Conservation (phyloP, 2,329 filamentous ascomycete species). For the Rugonectria rugulosa region DNA sequence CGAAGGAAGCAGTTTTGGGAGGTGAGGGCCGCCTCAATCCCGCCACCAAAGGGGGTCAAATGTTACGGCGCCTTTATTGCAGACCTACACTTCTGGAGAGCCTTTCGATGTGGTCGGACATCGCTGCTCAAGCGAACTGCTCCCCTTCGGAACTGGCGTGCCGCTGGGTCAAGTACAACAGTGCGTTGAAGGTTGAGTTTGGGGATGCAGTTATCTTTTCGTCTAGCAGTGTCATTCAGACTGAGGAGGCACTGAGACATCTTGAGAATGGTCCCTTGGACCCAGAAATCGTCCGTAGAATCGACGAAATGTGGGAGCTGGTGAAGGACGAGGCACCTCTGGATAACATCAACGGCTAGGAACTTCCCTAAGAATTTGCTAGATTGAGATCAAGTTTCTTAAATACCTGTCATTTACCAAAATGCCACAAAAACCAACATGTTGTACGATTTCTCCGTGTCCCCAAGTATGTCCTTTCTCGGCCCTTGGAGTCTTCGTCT, state of each 20-base stretch:
- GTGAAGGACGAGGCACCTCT: constrained; percentile 1
- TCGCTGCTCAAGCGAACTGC: too few relatives aligned
- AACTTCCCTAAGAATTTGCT: too few relatives aligned
- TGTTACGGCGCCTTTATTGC: too few relatives aligned
- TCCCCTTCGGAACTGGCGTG: background rate
- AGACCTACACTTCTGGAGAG: too few relatives aligned
- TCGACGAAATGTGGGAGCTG: constrained; percentile 1
- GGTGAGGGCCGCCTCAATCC: background rate
- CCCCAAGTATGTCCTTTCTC: too few relatives aligned
- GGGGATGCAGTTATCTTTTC: constrained; percentile 2
- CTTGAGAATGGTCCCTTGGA: constrained; percentile 8
- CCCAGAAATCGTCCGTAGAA: background rate
- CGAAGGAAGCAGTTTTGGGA: background rate
- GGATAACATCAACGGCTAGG: background rate
- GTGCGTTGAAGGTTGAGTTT: background rate
- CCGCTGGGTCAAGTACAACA: constrained; percentile 8
- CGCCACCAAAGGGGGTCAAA: too few relatives aligned
- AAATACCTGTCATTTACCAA: too few relatives aligned
- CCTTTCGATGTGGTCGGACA: background rate
- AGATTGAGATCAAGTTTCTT: too few relatives aligned
- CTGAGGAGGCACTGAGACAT: background rate
- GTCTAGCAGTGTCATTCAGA: background rate
- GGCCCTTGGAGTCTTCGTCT: too few relatives aligned
- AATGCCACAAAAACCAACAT: too few relatives aligned
- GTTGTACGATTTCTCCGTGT: too few relatives aligned